A percentile compares a stretch with the other conserved stretches of the same genome.
Conservation (phyloP, 2,329 filamentous ascomycete genomes). For the Cytospora leucostoma region DNA sequence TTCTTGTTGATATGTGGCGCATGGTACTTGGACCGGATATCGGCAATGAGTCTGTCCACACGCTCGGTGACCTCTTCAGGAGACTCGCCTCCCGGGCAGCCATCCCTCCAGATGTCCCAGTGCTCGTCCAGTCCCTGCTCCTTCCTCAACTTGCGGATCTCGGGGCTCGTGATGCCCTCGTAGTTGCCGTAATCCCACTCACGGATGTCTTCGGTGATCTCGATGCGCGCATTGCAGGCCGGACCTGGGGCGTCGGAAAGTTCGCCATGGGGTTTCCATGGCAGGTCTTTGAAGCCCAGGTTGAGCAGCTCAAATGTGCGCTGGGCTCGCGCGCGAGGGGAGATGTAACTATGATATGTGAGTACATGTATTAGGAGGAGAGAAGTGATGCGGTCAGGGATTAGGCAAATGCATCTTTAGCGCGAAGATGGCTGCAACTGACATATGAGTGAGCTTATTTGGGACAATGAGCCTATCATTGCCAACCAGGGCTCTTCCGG, state of each 20-base stretch:
- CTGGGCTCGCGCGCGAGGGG: slow-evolving; percentile 80
- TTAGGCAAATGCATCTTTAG: no score
- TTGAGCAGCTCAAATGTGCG: slow-evolving; percentile 87
- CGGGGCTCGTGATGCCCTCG: slow-evolving; percentile 73
- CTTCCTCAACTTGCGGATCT: slow-evolving; percentile 63
- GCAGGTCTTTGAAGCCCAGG: slow-evolving; percentile 69
- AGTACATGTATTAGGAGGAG: slow-evolving; percentile 20
- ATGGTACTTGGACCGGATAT: slow-evolving; percentile 71
- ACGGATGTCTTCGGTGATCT: slow-evolving; percentile 71
- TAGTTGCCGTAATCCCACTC: slow-evolving; percentile 91
- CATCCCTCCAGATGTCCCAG: slow-evolving; percentile 92
- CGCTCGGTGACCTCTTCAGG: slow-evolving; percentile 72
- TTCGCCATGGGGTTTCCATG: slow-evolving; percentile 62
- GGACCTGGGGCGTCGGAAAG: slow-evolving; percentile 40
- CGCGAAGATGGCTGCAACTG: slow-evolving; percentile 36
- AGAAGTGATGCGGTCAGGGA: not conserved
- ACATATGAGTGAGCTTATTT: slow-evolving; percentile 80
- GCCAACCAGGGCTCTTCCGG: slow-evolving; percentile 81
- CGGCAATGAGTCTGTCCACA: slow-evolving; percentile 73
- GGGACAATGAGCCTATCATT: slow-evolving; percentile 83
- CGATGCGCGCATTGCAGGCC: slow-evolving; percentile 60
- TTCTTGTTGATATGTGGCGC: slow-evolving; percentile 59
- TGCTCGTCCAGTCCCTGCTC: slow-evolving; percentile 56
- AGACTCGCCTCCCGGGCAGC: slow-evolving; percentile 80
- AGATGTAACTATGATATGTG: slow-evolving; percentile 67